Conservation (phyloP, 306 rosid species). For the Lathyrus oleraceus region DNA sequence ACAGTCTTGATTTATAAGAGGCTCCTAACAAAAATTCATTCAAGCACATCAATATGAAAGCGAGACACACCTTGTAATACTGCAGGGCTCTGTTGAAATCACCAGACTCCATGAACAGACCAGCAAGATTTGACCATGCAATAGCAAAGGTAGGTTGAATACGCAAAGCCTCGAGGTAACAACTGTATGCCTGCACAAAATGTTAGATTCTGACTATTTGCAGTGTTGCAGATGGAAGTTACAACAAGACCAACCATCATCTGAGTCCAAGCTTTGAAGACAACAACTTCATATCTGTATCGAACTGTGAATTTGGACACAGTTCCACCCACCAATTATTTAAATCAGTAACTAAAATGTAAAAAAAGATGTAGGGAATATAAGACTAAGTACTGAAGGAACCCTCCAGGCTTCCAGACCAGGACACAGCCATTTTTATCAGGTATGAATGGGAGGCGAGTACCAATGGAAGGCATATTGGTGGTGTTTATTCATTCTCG, state of each 20-base stretch:
- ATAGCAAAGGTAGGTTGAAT: conserved; percentile 96
- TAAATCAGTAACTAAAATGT: conserved; percentile 73
- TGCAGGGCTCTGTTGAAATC: conserved; percentile 95
- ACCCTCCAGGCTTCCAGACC: conserved; percentile 48
- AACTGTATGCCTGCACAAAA: conserved; percentile 99
- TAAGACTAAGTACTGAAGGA: conserved; percentile 58
- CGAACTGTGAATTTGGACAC: conserved; percentile 74
- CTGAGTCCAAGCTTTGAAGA: conserved; percentile 83
- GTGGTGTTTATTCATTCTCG: conserved; percentile 18
- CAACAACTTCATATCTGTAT: conserved; percentile 80
- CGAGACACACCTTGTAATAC: conserved; percentile 72
- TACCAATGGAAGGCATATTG: conserved; percentile 31
- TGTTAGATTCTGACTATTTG: conserved; percentile 93
- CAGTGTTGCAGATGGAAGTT: conserved; percentile 80
- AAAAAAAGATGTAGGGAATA: conserved; percentile 50
- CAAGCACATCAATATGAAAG: not conserved
- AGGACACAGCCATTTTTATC: conserved; percentile 31
- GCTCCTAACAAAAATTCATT: not conserved
- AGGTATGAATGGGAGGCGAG: conserved; percentile 33
- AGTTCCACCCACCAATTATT: conserved; percentile 80
- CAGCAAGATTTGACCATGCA: conserved; percentile 99
- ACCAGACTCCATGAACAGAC: conserved; percentile 98
- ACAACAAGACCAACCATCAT: conserved; percentile 92
- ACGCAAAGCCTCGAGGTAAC: conserved; percentile 96
- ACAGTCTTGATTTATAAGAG: conserved; percentile 4